Evolutionary conservation across 192 early-diverging fungal genomes (phyloP).

Genomic region (Rhizophagus prolifer): DNA sequence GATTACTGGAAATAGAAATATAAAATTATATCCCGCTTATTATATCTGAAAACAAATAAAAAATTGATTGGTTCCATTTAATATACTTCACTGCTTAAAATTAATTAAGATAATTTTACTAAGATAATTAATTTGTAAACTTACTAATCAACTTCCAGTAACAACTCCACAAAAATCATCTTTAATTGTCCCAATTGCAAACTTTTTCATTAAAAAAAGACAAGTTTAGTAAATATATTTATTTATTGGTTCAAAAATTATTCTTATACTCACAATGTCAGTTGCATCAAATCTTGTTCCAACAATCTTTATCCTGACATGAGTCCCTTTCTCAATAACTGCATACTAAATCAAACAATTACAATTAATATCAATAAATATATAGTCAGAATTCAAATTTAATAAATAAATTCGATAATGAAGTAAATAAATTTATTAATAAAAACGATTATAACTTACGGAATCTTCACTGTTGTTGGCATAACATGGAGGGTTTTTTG

Average conservation of each 20-base stretch:
- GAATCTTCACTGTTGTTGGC: constrained; percentile 68
- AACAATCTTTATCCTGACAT: constrained; percentile 85
- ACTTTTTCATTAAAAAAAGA: constrained; percentile 45
- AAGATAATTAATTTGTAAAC: not conserved
- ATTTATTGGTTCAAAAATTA: constrained; percentile 7
- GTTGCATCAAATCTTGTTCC: constrained; percentile 89
- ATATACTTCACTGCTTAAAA: not conserved
- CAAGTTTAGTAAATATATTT: not conserved
- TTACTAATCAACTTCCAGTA: not conserved
- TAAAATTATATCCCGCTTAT: not conserved
- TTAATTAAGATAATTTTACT: no score
- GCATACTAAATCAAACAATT: constrained; percentile 26
- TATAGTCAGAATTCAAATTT: no score
- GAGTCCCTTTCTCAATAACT: constrained; percentile 81
- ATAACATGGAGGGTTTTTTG: constrained; percentile 82
- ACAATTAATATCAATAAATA: no score
- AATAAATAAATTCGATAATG: not conserved
- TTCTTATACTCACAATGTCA: constrained; percentile 74
- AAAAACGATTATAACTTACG: constrained; percentile 32
- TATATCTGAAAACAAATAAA: not conserved
- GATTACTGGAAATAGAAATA: not conserved
- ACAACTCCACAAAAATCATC: constrained; percentile 70
- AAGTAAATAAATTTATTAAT: constrained; percentile 13
- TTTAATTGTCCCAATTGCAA: constrained; percentile 95
- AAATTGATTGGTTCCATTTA: not conserved